Percentiles rank a stretch among this genome's conserved stretches.
These are phyloP conservation scores for Yarrowia osloensis DNA, from an alignment of 805 yeast genomes.

Conservation along the genomic window DNA sequence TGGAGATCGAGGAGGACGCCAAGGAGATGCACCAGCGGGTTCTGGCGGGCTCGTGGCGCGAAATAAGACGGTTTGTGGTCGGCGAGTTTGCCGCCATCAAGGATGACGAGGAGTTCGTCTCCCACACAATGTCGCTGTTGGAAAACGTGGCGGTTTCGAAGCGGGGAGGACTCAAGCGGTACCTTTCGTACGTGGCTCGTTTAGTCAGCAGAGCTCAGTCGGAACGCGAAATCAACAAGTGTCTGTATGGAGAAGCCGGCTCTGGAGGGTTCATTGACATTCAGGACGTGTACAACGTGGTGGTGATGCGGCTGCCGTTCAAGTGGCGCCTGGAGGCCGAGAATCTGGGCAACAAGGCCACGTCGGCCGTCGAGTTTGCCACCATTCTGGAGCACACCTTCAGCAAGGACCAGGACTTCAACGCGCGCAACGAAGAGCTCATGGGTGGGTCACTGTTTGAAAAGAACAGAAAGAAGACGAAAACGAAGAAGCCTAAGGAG, in stretches of 20 bases:
- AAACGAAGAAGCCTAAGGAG: not conserved
- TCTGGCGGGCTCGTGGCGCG: conserved; percentile 20
- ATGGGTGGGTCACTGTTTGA: conserved; percentile 27
- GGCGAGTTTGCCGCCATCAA: conserved; percentile 5
- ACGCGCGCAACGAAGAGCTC: conserved; percentile 10
- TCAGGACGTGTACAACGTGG: not conserved
- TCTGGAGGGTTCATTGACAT: not conserved
- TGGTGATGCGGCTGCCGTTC: conserved; percentile 3
- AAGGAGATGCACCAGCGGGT: not conserved
- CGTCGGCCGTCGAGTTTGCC: conserved; percentile 25
- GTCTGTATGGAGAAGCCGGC: conserved; percentile 1
- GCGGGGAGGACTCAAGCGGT: conserved; percentile 20
- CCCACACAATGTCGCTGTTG: conserved; percentile 3
- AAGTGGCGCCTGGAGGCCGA: conserved; percentile 21
- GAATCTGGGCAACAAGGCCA: not conserved
- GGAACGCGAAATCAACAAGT: conserved; percentile 26
- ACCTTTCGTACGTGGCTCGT: conserved; percentile 23
- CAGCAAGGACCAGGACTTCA: conserved; percentile 20
- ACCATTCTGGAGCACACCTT: conserved; percentile 21
- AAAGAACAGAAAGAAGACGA: conserved; percentile 11
- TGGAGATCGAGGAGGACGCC: not conserved
- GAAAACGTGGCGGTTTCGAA: conserved; percentile 23
- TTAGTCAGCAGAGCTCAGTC: conserved; percentile 20
- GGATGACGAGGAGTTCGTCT: conserved; percentile 1
- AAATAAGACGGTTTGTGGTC: conserved; percentile 3